A percentile compares a stretch with the other conserved stretches of the same genome.
phyloP scores from a whole-genome alignment of 73 alveolate genomes.

The Effrenium voratum region DNA sequence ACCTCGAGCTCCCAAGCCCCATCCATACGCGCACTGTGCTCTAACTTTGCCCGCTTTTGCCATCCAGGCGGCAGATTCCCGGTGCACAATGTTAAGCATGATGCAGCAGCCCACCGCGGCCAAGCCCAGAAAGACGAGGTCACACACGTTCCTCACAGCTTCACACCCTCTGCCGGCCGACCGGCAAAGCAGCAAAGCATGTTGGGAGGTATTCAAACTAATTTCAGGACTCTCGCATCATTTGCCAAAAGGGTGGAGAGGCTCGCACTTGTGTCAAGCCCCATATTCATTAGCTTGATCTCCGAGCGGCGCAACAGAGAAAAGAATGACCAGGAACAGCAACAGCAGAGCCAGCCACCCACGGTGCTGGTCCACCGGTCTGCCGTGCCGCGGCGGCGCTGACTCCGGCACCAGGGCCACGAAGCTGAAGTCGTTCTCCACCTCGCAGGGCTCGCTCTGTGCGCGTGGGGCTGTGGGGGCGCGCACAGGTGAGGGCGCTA shows the following conservation, averaged over 20 bases:
- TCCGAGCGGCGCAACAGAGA: slow-evolving; percentile 40
- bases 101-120: slow-evolving; percentile 59
- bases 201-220: background rate
- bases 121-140: slow-evolving; percentile 60
- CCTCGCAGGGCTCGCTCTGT: background rate
- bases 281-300: background rate
- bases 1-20: slow-evolving; percentile 20
- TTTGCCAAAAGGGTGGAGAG: background rate
- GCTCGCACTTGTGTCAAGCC: background rate
- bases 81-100: slow-evolving; percentile 45
- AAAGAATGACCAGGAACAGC: slow-evolving; percentile 37
- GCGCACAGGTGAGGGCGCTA: background rate
- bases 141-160: slow-evolving; percentile 46
- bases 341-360: slow-evolving; percentile 83
- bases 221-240: background rate
- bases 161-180: background rate
- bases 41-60: background rate
- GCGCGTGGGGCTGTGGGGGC: background rate
- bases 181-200: background rate
- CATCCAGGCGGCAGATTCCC: slow-evolving; percentile 12
- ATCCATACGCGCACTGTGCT: background rate
- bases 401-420: slow-evolving; percentile 77
- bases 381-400: slow-evolving; percentile 67
- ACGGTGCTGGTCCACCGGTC: slow-evolving; percentile 56
- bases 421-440: slow-evolving; percentile 62